These are phyloP conservation scores for Annona squamosa DNA, from an alignment of 164 flowering plant genomes.

Conservation along the genomic window DNA sequence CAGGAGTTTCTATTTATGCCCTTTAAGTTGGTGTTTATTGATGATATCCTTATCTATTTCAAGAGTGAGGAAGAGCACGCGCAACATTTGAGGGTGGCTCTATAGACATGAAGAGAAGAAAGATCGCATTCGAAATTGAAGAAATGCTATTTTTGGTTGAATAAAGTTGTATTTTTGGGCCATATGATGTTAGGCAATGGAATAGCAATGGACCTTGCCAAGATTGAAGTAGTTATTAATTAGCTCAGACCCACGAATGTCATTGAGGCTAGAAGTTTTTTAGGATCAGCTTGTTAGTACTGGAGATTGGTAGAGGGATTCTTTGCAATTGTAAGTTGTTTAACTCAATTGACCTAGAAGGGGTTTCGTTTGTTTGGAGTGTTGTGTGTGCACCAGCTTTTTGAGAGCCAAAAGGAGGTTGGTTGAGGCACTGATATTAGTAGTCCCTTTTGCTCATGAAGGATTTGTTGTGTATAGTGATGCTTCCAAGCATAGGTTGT, in stretches of 20 bases:
- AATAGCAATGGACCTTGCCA: neutral
- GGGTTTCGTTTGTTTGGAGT: too few relatives aligned
- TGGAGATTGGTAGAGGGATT: neutral
- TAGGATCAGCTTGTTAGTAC: neutral
- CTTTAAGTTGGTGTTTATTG: too few relatives aligned
- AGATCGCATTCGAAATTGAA: neutral
- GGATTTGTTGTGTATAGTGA: neutral
- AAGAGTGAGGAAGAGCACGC: too few relatives aligned
- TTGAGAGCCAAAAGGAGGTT: neutral
- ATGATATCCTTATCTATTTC: too few relatives aligned
- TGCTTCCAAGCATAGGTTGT: neutral
- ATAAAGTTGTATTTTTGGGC: too few relatives aligned
- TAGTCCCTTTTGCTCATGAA: neutral
- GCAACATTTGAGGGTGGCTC: too few relatives aligned
- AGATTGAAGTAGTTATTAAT: neutral
- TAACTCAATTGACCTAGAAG: neutral
- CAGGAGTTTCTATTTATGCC: too few relatives aligned
- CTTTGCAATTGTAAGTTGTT: neutral
- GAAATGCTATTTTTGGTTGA: neutral
- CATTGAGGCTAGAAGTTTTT: neutral
- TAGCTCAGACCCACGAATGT: neutral
- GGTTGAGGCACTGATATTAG: neutral
- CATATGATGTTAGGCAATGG: neutral
- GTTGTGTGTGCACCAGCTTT: too few relatives aligned
- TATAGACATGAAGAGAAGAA: neutral